These are phyloP conservation scores for Pseudonectria foliicola DNA, from an alignment of 2,329 filamentous ascomycete genomes.

Conservation along the genomic window DNA sequence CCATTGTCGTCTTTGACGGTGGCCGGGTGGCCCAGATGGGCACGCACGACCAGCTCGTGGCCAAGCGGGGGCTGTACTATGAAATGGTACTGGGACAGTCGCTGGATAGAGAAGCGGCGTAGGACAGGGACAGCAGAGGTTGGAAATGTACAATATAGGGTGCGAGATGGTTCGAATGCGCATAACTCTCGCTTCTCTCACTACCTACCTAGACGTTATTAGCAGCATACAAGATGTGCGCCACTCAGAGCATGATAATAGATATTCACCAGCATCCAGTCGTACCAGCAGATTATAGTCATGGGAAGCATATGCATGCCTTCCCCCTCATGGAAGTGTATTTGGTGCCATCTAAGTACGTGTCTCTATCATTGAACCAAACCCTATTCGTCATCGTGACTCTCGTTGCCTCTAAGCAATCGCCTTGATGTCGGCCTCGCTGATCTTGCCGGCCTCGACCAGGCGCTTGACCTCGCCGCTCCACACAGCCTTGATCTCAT, in stretches of 20 bases:
- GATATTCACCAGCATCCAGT: no score
- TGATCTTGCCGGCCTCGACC: conserved; percentile 74
- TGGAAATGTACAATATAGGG: no score
- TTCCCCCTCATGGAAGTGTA: no score
- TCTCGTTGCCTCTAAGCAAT: conserved; percentile 31
- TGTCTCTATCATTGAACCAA: conserved; percentile 9
- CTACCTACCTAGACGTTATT: no score
- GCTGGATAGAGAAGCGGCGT: conserved; percentile 27
- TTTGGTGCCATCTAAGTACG: no score
- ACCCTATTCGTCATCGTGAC: conserved; percentile 13
- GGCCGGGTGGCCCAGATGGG: conserved; percentile 49
- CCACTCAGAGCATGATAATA: no score
- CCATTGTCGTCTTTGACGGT: conserved; percentile 52
- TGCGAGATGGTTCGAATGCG: no score
- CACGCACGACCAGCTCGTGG: conserved; percentile 52
- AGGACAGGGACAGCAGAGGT: neutral
- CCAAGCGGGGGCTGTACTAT: conserved; percentile 40
- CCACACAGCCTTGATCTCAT: conserved; percentile 83
- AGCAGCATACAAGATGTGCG: no score
- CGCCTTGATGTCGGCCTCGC: conserved; percentile 72
- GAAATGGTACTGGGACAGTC: conserved; percentile 45
- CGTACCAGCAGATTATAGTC: no score
- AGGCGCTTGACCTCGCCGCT: conserved; percentile 70
- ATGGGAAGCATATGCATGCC: no score
- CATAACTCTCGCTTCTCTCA: no score